Evolutionary conservation across 2,329 filamentous ascomycete species (phyloP).

Genomic region (Leptographium galeiforme): DNA sequence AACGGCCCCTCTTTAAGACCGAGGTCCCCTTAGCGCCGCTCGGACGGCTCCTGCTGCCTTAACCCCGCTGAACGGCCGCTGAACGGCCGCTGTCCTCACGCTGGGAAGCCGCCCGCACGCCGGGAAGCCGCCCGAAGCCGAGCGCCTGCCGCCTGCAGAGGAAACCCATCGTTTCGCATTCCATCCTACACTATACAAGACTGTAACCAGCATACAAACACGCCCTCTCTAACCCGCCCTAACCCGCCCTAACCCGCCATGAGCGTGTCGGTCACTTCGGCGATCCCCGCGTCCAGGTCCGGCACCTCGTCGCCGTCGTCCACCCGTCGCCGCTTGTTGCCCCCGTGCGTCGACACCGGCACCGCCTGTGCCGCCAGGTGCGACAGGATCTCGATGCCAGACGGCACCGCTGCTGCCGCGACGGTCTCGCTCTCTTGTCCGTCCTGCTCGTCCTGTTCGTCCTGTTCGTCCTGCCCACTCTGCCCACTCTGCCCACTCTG

Average conservation of each 20-base stretch:
- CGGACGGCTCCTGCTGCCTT: background rate
- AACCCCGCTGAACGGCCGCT: background rate
- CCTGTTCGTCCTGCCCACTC: background rate
- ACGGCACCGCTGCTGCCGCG: background rate
- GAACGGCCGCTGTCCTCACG: no score
- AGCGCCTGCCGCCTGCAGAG: no score
- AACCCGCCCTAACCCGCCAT: conserved; percentile 23
- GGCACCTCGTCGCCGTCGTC: conserved; percentile 38
- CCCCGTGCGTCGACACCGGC: conserved; percentile 34
- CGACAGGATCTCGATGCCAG: conserved; percentile 26
- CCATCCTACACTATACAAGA: no score
- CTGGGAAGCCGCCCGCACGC: background rate
- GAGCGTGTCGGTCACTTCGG: conserved; percentile 44
- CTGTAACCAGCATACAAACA: no score
- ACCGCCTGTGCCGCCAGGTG: conserved; percentile 29
- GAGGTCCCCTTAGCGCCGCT: conserved; percentile 3
- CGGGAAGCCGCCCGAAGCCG: background rate
- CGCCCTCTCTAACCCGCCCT: no score
- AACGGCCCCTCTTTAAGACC: conserved; percentile 1
- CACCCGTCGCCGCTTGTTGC: conserved; percentile 43
- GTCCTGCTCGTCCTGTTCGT: no score
- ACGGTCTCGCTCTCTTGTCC: background rate
- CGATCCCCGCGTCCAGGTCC: conserved; percentile 41
- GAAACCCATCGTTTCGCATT: background rate
- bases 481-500: background rate